Conservation (phyloP, 2,329 filamentous ascomycete species). For the Calonectria leucothoes region DNA sequence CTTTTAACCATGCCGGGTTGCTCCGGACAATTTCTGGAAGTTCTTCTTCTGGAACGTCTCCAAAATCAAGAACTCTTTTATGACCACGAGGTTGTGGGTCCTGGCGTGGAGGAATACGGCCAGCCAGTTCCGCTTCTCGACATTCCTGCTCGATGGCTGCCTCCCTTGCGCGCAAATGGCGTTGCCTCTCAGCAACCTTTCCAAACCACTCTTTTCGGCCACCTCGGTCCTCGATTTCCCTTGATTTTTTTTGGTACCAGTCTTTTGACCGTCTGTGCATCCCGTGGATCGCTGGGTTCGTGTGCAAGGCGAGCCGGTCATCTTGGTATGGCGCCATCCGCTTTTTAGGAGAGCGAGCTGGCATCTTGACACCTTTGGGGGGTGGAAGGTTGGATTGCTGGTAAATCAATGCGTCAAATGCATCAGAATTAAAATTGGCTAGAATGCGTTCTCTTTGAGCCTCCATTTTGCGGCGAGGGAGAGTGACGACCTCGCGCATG, state of each 20-base stretch:
- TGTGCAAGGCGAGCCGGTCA: slow-evolving; percentile 54
- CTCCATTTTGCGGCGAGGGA: slow-evolving; percentile 19
- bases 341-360: slow-evolving; percentile 10
- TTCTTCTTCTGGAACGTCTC: slow-evolving; percentile 50
- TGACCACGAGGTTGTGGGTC: slow-evolving; percentile 46
- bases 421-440: slow-evolving; percentile 37
- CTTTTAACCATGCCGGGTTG: slow-evolving; percentile 59
- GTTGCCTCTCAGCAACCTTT: slow-evolving; percentile 53
- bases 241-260: slow-evolving; percentile 61
- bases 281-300: slow-evolving; percentile 65
- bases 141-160: slow-evolving; percentile 25
- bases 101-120: slow-evolving; percentile 27
- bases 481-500: background rate
- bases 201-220: slow-evolving; percentile 64
- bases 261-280: slow-evolving; percentile 54
- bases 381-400: slow-evolving; percentile 43
- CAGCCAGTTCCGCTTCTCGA: slow-evolving; percentile 18
- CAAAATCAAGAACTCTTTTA: slow-evolving; percentile 49
- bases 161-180: slow-evolving; percentile 42
- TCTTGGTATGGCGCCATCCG: slow-evolving; percentile 29
- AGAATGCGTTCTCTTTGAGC: slow-evolving; percentile 18
- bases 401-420: slow-evolving; percentile 55
- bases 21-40: slow-evolving; percentile 58
- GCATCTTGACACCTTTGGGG: slow-evolving; percentile 35
- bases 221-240: slow-evolving; percentile 61